Evolutionary conservation across 2,329 filamentous ascomycete species (phyloP), one percentile per base, ranked within the genome.

Genomic region (Verticillium alfalfae): DNA sequence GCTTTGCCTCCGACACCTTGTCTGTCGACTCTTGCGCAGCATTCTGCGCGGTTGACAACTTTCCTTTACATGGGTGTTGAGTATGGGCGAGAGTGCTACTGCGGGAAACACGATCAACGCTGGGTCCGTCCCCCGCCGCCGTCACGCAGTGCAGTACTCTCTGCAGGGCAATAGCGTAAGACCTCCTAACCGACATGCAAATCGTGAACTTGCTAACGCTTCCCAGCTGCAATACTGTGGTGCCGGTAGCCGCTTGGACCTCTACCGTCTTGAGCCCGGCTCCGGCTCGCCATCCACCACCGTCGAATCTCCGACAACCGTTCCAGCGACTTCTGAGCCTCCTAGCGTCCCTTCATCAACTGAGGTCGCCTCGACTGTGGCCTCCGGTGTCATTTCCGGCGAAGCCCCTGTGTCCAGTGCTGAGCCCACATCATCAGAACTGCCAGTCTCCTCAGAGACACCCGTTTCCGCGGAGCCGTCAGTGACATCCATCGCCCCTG

Each of bases 61-160:
- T 66, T 60, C 60, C 58, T 61, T 12, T 66, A 64, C 49, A 67
- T 69, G 60, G 70, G 69, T 52, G 37, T 72, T 5, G 70, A 72
- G 57, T 72, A 71, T 38, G 66, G 60, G 5, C 62, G 68, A n/a
- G 70, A 72, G 59, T 72, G 70, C 63, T 68, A 63, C 59, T 70
- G 67, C 45, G 68, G 68, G 68, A n/a, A 66, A 67, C 41, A 36
- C 62, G 10, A 61, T 63, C n/a, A 65, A 57, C 7, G 58, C 60
- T 2, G 66, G 66, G 9, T 67, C 66, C 0, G 58, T 65, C 2
- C 62, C 62, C 65, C 7, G 60, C 63, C 31, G 60, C 62, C 12
- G 39, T 64, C 3, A 34, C 58, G 8, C 60, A 66, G 22, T 70
- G 68, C 64, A 65, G 62, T 36, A 69, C 66, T 64, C 55, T 67